phyloP scores from a whole-genome alignment of 2,329 filamentous ascomycete species.

The Monosporascus sp. region DNA sequence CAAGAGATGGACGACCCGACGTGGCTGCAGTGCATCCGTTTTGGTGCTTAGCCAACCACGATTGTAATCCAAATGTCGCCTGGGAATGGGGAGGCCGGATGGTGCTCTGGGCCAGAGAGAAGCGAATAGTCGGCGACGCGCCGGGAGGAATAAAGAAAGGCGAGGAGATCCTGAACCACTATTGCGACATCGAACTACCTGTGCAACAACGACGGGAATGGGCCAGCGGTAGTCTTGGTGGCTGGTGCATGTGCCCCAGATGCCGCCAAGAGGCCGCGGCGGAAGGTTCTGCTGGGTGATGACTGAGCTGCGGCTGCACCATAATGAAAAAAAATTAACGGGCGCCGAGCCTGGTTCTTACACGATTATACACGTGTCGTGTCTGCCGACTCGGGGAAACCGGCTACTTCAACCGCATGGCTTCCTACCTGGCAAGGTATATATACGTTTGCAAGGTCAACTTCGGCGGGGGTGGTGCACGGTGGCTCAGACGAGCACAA shows the following conservation, averaged over 20 bases:
- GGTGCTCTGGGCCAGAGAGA: slow-evolving; percentile 59
- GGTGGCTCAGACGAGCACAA: too few species aligned
- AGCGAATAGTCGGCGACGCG: slow-evolving; percentile 45
- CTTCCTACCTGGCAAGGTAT: background rate
- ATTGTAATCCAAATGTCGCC: slow-evolving; percentile 87
- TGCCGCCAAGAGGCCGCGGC: slow-evolving; percentile 65
- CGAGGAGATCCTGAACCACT: slow-evolving; percentile 88
- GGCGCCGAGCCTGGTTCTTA: slow-evolving; percentile 15
- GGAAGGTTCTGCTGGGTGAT: slow-evolving; percentile 12
- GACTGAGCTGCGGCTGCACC: background rate
- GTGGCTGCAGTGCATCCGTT: slow-evolving; percentile 90
- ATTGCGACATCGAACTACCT: slow-evolving; percentile 77
- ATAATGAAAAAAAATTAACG: slow-evolving; percentile 1
- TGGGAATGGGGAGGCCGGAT: slow-evolving; percentile 90
- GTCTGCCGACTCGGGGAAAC: slow-evolving; percentile 12
- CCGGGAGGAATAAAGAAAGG: slow-evolving; percentile 64
- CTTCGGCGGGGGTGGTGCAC: too few species aligned
- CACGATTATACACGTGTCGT: slow-evolving; percentile 22
- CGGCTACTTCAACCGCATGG: background rate
- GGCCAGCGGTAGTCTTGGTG: slow-evolving; percentile 81
- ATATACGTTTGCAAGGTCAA: too few species aligned
- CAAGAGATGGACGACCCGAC: slow-evolving; percentile 75
- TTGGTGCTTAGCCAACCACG: slow-evolving; percentile 96
- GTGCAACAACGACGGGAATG: slow-evolving; percentile 82
- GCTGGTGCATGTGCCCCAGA: slow-evolving; percentile 78